phyloP scores from a whole-genome alignment of 495 filamentous ascomycete species.

The Hypoxylon intermedium region DNA sequence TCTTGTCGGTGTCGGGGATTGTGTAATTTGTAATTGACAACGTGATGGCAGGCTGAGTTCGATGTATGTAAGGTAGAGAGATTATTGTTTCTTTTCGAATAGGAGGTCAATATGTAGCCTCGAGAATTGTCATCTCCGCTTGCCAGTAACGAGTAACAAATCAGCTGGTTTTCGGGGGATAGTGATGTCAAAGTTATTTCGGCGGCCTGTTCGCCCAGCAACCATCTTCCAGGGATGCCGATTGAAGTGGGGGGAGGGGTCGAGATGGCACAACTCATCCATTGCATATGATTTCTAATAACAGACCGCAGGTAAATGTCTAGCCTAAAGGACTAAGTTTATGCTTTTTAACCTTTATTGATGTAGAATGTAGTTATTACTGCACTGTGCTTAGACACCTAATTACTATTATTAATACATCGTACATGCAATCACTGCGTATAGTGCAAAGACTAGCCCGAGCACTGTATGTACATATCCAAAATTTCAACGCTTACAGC shows the following conservation, averaged over 20 bases:
- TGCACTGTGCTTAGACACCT: not conserved
- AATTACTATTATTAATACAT: too few species aligned
- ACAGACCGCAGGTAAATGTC: too few species aligned
- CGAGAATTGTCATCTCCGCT: not conserved
- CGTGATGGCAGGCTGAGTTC: too few species aligned
- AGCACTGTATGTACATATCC: conserved; percentile 11
- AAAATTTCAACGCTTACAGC: conserved; percentile 15
- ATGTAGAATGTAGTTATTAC: not conserved
- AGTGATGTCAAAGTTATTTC: conserved; percentile 36
- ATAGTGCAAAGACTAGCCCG: conserved; percentile 11
- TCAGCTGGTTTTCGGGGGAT: conserved; percentile 12
- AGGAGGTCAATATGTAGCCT: conserved; percentile 3
- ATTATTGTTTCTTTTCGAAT: conserved; percentile 5
- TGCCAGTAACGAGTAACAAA: conserved; percentile 15
- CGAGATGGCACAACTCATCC: not conserved
- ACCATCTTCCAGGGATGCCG: conserved; percentile 20
- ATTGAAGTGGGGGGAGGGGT: conserved; percentile 34
- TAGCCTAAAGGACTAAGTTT: too few species aligned
- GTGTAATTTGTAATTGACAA: not conserved
- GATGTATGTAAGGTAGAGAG: not conserved
- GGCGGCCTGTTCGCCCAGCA: conserved; percentile 42
- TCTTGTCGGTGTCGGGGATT: conserved; percentile 4
- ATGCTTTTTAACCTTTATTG: too few species aligned
- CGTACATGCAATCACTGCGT: not conserved
- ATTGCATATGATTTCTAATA: too few species aligned